Conservation (phyloP, 2,329 filamentous ascomycete genomes). For the Phaeosphaeria sp. region DNA sequence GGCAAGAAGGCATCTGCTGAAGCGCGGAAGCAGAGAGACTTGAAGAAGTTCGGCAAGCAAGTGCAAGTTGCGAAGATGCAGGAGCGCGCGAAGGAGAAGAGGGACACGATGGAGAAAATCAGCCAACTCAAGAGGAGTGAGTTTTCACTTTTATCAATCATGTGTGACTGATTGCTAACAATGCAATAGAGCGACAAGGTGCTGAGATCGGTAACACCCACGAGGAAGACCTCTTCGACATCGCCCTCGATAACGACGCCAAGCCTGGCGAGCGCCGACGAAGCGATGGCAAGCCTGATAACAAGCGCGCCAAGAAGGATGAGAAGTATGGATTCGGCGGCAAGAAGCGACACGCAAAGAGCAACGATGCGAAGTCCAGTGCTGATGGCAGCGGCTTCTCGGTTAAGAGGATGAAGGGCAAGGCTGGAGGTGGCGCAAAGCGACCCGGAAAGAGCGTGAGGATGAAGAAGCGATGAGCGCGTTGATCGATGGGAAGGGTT, state of each 20-base stretch:
- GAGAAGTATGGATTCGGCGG: conserved; percentile 94
- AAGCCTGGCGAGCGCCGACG: conserved; percentile 50
- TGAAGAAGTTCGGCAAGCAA: conserved; percentile 99
- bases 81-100: conserved; percentile 91
- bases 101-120: conserved; percentile 93
- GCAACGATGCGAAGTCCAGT: conserved; percentile 83
- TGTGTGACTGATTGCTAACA: background rate
- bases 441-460: conserved; percentile 45
- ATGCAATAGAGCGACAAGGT: conserved; percentile 78
- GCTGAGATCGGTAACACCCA: conserved; percentile 69
- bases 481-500: background rate
- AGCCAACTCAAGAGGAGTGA: conserved; percentile 92
- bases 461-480: conserved; percentile 29
- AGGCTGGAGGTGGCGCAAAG: conserved; percentile 35
- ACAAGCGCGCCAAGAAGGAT: conserved; percentile 92
- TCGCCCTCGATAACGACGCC: conserved; percentile 68
- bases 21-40: conserved; percentile 87
- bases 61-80: conserved; percentile 96
- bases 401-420: conserved; percentile 81
- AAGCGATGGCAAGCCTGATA: conserved; percentile 55
- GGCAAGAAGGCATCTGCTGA: conserved; percentile 91
- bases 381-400: conserved; percentile 84
- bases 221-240: conserved; percentile 89
- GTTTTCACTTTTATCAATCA: conserved; percentile 45
- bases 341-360: conserved; percentile 92